phyloP scores from a whole-genome alignment of 441 rosid genomes.

The Lepidium campestre region DNA sequence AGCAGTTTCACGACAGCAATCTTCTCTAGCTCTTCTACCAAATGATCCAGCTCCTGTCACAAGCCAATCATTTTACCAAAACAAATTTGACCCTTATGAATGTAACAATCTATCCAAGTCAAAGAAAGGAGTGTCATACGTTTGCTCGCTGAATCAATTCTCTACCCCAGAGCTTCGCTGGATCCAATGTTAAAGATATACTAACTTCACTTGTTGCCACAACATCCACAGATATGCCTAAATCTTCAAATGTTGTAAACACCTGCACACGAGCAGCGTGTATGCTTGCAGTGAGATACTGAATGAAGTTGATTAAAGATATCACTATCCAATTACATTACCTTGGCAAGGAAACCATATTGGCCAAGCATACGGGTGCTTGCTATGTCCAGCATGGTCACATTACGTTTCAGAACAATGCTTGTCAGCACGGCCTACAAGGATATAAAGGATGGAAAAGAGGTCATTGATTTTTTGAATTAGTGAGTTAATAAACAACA shows the following conservation, averaged over 20 bases:
- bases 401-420: constrained; percentile 90
- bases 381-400: constrained; percentile 91
- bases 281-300: neutral
- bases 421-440: constrained; percentile 86
- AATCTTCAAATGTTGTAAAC: constrained; percentile 81
- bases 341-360: constrained; percentile 95
- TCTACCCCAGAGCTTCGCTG: constrained; percentile 92
- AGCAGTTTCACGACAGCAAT: constrained; percentile 85
- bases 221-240: constrained; percentile 95
- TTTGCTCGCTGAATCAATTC: constrained; percentile 85
- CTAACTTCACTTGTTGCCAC: constrained; percentile 99
- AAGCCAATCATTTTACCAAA: neutral
- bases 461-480: constrained; percentile 1
- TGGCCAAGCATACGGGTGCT: constrained; percentile 98
- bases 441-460: constrained; percentile 9
- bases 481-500: neutral
- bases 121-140: neutral
- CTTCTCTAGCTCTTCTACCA: constrained; percentile 89
- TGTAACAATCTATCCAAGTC: neutral
- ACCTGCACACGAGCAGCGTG: constrained; percentile 39
- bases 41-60: constrained; percentile 86
- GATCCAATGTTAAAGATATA: constrained; percentile 89
- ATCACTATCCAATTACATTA: constrained; percentile 21
- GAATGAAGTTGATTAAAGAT: neutral
- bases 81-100: neutral